Evolutionary conservation across 78 protist genomes (phyloP).

Genomic region (Corallochytrium limacisporum): DNA sequence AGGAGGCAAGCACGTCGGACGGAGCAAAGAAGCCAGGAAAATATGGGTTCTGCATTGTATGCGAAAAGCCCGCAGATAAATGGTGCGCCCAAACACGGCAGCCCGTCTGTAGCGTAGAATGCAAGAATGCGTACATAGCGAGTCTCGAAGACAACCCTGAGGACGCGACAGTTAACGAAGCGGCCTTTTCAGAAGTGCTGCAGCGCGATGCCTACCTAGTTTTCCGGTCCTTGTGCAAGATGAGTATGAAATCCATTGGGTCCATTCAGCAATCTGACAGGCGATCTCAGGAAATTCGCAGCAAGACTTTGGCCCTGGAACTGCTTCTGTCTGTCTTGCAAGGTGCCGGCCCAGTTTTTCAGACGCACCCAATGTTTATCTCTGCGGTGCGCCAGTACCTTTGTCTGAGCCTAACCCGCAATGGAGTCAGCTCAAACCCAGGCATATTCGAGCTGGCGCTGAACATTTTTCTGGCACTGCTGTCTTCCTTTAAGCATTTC

Average conservation of each 20-base stretch:
- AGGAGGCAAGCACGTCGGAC: too few relatives aligned
- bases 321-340: constrained; percentile 23
- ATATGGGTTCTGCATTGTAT: constrained; percentile 3
- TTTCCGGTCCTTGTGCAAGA: constrained; percentile 46
- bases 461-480: constrained; percentile 41
- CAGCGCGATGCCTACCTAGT: constrained; percentile 35
- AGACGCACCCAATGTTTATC: background rate
- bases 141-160: background rate
- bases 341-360: constrained; percentile 25
- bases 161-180: too few relatives aligned
- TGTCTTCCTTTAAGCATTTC: constrained; percentile 43
- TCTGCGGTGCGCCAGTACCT: constrained; percentile 30
- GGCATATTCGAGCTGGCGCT: constrained; percentile 40
- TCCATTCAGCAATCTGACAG: background rate
- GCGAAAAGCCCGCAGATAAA: background rate
- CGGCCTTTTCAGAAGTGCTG: background rate
- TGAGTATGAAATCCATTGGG: constrained; percentile 23
- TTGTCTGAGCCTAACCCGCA: constrained; percentile 36
- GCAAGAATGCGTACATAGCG: background rate
- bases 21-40: constrained; percentile 1
- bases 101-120: background rate
- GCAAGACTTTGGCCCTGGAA: constrained; percentile 41
- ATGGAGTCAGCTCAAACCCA: constrained; percentile 31
- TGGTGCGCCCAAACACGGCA: background rate
- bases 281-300: constrained; percentile 8